These are phyloP conservation scores for Cruciata laevipes DNA, from an alignment of 257 asterid genomes.

Conservation along the genomic window DNA sequence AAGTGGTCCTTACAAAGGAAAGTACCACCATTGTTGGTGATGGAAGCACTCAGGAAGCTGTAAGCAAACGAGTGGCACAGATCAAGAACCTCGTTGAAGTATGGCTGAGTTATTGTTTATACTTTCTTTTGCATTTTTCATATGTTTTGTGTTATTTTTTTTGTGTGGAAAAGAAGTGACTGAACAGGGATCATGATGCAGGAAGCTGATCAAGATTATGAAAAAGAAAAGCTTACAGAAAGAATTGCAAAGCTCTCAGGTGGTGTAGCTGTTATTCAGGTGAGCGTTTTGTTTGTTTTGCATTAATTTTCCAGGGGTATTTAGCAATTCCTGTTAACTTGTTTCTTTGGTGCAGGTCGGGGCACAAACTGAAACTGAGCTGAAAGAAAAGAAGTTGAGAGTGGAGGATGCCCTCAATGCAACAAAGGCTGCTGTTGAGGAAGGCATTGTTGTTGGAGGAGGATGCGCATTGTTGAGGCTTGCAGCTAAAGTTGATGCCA, in stretches of 20 bases:
- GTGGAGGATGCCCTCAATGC: constrained; percentile 49
- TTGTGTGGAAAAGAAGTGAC: neutral
- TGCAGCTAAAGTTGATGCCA: constrained; percentile 45
- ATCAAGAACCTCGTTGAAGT: constrained; percentile 32
- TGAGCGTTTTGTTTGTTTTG: neutral
- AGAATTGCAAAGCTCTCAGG: constrained; percentile 49
- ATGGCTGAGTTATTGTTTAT: neutral
- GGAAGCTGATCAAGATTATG: constrained; percentile 31
- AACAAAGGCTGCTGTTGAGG: constrained; percentile 65
- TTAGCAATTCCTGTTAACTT: neutral
- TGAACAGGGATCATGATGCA: constrained; percentile 11
- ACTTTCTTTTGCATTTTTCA: neutral
- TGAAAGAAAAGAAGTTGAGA: constrained; percentile 37
- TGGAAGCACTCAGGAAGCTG: constrained; percentile 33
- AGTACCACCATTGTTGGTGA: constrained; percentile 37
- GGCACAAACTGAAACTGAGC: constrained; percentile 45
- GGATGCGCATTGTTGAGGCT: constrained; percentile 60
- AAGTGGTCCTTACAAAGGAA: constrained; percentile 37
- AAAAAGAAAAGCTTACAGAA: constrained; percentile 33
- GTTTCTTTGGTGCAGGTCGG: constrained; percentile 24
- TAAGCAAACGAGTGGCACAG: constrained; percentile 30
- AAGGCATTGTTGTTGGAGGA: constrained; percentile 73
- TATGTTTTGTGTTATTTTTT: neutral
- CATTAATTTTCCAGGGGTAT: neutral
- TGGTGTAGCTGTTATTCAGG: constrained; percentile 49